Evolutionary conservation across 768 basidiomycete genomes (phyloP), one percentile per base, ranked within the genome.

Genomic region (Termitomyces sp.): DNA sequence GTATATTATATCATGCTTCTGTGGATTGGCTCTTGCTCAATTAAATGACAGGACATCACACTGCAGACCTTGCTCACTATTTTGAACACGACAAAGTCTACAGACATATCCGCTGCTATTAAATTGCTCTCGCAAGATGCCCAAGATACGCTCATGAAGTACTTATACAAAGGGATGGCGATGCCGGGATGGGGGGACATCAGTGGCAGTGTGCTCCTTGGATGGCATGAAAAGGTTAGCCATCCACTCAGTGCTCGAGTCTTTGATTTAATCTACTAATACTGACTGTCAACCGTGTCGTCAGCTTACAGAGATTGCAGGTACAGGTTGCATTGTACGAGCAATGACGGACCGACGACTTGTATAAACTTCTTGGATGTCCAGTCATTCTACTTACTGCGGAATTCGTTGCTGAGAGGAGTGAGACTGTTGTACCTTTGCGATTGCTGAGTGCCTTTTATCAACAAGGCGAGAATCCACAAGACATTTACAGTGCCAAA

Each of bases 101-200:
- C 91, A 2, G 95, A 98, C 60, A 92, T 98, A 60, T 78, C 88
- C 3, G 73, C 73, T 25, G 83, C 89, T 49, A 79, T 97, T 68
- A 89, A 86, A 65, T 69, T 78, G 0, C 79, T 98, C 30, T 80
- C 86, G 3, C 80, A 80, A 62, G 88, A 91, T 50, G 74, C 80
- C 43, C 91, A 94, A 66, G 96, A 97, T 66, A 90, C 87, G 32
- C 79, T 98, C 53, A 98, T 97, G 96, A 96, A 95, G 69, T 98
- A 96, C 67, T 76, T 98, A 16, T 98, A 98, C 82, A 98, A 98
- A 75, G 95, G 92, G 16, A 98, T 97, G 95, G 79, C 74, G 2
- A 77, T 81, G 76, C 79, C 80, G 23, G 80, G 79, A 17, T 80
- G 78, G 77, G 80, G 78, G n/a, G 81, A 83, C 64, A 76, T 81